Base-by-base conservation (phyloP, 176 grass and related monocot species). In the Tuctoria greenei region DNA sequence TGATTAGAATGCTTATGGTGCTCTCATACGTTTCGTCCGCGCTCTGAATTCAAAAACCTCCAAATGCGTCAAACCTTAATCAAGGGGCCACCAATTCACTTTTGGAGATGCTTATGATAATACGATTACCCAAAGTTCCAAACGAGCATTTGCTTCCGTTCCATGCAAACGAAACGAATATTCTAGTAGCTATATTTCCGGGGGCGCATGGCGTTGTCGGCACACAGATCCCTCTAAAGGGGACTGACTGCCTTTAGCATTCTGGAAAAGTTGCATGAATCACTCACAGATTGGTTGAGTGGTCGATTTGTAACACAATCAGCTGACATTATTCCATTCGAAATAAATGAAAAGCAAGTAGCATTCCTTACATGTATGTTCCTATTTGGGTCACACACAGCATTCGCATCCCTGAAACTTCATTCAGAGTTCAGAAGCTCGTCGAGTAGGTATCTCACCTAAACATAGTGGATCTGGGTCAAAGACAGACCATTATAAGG, bases 101-200 rank as follows among this genome's bases (percentile, higher is more conserved):
- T 62, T 34, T 34, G 15, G 36, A 69, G 23, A 52, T 50, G 44
- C 23, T 40, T 8, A 64, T 42, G 27, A 39, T 23, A 8, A 49
- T 74, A 5, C 38, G 9, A 74, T 59, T 2, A n/a, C 42, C 8
- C 31, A 5, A 37, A 45, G 58, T 45, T 9, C 45, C 45, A 67
- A 17, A 59, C 50, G 28, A 1, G 15, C 26, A 1, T 17, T 81
- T 75, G 31, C 57, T 76, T 66, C 51, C 5, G 17, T 58, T 40
- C 23, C 10, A 28, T 81, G 57, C 58, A n/a, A n/a, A n/a, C n/a
- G n/a, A 70, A 58, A 64, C 28, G 78, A 81, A 76, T 69, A 64
- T 86, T 81, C n/a, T 24, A 8, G 34, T 28, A 77, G 66, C 79
- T 49, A 86, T 28, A 82, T 86, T 86, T 76, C 27, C 27, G 17